Evolutionary conservation across 345 rosid genomes (phyloP), one percentile per base, ranked within the genome.

Genomic region (Arabidopsis arenosa): DNA sequence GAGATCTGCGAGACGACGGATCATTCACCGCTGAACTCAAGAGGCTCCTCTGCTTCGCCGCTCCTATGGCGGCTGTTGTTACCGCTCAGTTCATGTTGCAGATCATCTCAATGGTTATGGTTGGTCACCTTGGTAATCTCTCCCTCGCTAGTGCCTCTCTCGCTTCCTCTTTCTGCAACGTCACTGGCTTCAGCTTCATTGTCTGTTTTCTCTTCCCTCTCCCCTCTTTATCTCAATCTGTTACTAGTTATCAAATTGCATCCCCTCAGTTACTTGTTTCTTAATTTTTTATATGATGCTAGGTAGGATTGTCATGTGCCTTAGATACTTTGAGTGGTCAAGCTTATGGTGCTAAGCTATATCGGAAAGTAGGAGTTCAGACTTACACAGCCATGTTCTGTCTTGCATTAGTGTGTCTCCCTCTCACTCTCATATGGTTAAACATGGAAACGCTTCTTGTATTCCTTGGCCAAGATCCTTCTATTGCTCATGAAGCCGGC

Each of bases 281-380:
- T 67, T 48, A 9, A 2, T 17, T 11, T 6, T 7, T 23, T 23
- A 23, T 6, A 2, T 41, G 44, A 54, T 66, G 44, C 4, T 86
- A 89, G 96, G 66, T 83, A 41, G 96, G 96, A 51, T 80, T 90
- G 91, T 80, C 96, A 12, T 79, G 86, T 78, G 93, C 90, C 49
- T 64, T 90, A 66, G 96, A 93, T 72, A 93, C 96, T n/a, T 73
- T 93, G 58, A 71, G 87, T 45, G 95, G 98, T 13, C 96, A 90
- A 85, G 90, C 91, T 12, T 87, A 78, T 71, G 96, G 94, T 78
- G 91, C 94, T 60, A 68, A 83, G 48, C 85, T 85, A 30, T 87
- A 84, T 72, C 37, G 36, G 36, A 89, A 63, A 74, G 70, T 89
- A 9, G 88, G 90, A 71, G 78, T 67, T 55, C 88, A 85, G 68